Evolutionary conservation across 2,329 filamentous ascomycete genomes (phyloP).

Genomic region (Alternaria arbusti): DNA sequence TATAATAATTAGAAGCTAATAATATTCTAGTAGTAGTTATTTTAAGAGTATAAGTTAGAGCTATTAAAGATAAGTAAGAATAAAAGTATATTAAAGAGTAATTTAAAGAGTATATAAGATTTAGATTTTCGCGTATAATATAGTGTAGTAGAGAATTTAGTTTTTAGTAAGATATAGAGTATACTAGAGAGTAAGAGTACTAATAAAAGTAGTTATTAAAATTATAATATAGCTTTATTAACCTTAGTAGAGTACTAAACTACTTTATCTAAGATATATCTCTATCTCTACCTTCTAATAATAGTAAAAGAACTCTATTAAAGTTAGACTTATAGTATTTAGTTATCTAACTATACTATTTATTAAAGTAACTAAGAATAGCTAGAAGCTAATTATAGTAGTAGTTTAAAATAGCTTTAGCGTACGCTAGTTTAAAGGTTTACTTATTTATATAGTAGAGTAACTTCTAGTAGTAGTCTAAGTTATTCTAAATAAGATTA

Average conservation of each 20-base stretch:
- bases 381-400: not conserved
- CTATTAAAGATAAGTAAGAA: not conserved
- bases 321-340: not conserved
- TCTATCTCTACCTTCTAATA: not conserved
- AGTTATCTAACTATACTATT: not conserved
- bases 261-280: not conserved
- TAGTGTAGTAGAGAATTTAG: not conserved
- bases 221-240: not conserved
- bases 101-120: not conserved
- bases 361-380: not conserved
- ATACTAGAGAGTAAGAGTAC: not conserved
- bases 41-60: not conserved
- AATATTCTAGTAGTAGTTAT: not conserved
- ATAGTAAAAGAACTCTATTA: not conserved
- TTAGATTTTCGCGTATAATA: not conserved
- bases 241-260: not conserved
- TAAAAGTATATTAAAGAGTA: not conserved
- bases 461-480: not conserved
- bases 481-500: not conserved
- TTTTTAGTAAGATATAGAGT: not conserved
- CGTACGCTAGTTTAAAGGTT: not conserved
- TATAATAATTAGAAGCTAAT: not conserved
- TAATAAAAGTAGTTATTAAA: not conserved
- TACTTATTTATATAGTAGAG: not conserved
- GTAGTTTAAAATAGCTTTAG: not conserved